These are phyloP conservation scores for Aphanoascus verrucosus DNA, from an alignment of 2,329 filamentous ascomycete genomes.

Conservation along the genomic window DNA sequence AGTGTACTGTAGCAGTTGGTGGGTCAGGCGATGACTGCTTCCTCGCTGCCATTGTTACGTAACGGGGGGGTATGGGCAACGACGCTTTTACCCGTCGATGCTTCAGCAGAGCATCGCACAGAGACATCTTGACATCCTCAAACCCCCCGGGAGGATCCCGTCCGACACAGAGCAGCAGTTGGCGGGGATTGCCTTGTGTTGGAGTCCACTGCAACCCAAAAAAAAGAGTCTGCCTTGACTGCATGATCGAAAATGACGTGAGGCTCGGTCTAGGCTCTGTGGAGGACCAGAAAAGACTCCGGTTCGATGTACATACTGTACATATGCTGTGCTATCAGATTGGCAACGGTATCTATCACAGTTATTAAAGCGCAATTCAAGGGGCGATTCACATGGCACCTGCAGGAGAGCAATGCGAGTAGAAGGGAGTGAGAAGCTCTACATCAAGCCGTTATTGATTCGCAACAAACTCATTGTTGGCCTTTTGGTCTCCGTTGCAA, in stretches of 20 bases:
- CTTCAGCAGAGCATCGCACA: neutral
- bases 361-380: too few species aligned
- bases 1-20: constrained; percentile 5
- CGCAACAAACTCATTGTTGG: neutral
- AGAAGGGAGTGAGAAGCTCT: too few species aligned
- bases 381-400: too few species aligned
- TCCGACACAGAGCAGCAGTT: neutral
- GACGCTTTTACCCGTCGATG: neutral
- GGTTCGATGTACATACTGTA: neutral
- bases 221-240: neutral
- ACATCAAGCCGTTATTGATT: too few species aligned
- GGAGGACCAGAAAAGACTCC: neutral
- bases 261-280: neutral
- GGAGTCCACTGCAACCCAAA: neutral
- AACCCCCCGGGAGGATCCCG: neutral
- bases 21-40: constrained; percentile 2
- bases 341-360: too few species aligned
- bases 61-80: neutral
- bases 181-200: neutral
- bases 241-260: neutral
- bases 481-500: neutral
- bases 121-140: neutral
- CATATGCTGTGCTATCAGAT: too few species aligned
- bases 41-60: neutral
- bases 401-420: too few species aligned